Percentiles rank a stretch among this genome's conserved stretches.
Conservation (phyloP, 2,329 filamentous ascomycete genomes). For the Alternaria sp. region DNA sequence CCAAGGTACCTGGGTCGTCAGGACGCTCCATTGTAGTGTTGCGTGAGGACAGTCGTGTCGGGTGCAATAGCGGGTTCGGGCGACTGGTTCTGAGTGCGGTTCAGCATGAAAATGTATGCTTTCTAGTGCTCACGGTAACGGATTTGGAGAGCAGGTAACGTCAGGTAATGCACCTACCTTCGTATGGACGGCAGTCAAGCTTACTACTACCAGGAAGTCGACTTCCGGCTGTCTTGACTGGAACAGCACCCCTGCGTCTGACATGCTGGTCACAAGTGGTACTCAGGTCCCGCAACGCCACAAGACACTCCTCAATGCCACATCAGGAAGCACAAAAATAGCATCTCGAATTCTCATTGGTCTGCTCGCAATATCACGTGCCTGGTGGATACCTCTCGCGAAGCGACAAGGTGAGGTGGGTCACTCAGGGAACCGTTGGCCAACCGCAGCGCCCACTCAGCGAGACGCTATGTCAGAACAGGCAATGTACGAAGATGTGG, state of each 20-base stretch:
- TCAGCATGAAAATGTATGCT: background rate
- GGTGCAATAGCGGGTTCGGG: too few relatives aligned
- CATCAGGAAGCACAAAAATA: slow-evolving; percentile 4
- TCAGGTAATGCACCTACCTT: background rate
- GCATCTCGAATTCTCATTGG: slow-evolving; percentile 4
- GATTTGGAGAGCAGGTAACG: background rate
- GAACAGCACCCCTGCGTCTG: background rate
- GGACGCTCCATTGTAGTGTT: background rate
- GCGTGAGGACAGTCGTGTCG: background rate
- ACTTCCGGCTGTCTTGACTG: background rate
- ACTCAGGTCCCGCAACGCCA: background rate
- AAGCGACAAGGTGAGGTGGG: background rate
- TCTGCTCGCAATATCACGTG: slow-evolving; percentile 19
- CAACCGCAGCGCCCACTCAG: slow-evolving; percentile 9
- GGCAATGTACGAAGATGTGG: slow-evolving; percentile 24
- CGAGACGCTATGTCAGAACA: slow-evolving; percentile 17
- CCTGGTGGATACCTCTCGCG: background rate
- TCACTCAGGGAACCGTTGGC: background rate
- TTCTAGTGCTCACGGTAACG: background rate
- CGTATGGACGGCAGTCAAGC: background rate
- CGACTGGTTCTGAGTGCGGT: background rate
- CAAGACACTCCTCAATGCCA: background rate
- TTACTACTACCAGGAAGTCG: background rate
- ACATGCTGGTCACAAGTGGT: background rate
- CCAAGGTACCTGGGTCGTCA: background rate